Base-by-base conservation (phyloP, 306 rosid species). In the Elaeagnus macrophylla region DNA sequence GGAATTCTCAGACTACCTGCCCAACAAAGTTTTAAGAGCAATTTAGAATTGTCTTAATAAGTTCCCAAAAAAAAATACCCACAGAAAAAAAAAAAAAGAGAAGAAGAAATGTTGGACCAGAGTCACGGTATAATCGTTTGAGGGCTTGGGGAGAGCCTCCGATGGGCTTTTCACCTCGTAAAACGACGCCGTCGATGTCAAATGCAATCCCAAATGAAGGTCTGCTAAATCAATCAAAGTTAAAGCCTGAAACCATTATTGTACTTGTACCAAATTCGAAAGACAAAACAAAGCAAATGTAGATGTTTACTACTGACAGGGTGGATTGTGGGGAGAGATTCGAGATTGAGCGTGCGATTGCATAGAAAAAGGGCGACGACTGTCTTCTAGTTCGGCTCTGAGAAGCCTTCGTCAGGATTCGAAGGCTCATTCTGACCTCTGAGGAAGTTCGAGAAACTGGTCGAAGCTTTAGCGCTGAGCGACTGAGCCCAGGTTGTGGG, bases 141-240 rank as follows among this genome's bases (percentile, higher is more conserved):
- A 90, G 73, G 9, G 94, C 89, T 54, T 25, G 79, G 47, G 83
- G 81, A 54, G 97, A 83, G 51, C 84, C 91, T 50, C 97, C 95
- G 55, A 83, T 80, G 54, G 97, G 89, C 7, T 72, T 10, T 48
- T 81, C 71, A 61, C 90, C 85, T 10, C 89, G 91, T 57, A 80
- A 65, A 83, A 72, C 64, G 73, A 91, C 97, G 12, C 95, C 97
- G 57, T 91, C 97, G 52, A 91, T 91, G 85, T 91, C 97, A 67
- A 91, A 86, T 13, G 95, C 94, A 56, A 86, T 76, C 66, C 85
- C 97, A 45, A 83, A 81, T 1, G 80, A 63, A 62, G 82, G 56
- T 53, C 87, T 85, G 73, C 8, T 5, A 53, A 52, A 75, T n/a
- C 59, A 38, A 39, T 17, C 37, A 16, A 17, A 37, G 41, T 52